These are phyloP conservation scores for Quercus wislizeni DNA, from an alignment of 306 rosid species.

Conservation along the genomic window DNA sequence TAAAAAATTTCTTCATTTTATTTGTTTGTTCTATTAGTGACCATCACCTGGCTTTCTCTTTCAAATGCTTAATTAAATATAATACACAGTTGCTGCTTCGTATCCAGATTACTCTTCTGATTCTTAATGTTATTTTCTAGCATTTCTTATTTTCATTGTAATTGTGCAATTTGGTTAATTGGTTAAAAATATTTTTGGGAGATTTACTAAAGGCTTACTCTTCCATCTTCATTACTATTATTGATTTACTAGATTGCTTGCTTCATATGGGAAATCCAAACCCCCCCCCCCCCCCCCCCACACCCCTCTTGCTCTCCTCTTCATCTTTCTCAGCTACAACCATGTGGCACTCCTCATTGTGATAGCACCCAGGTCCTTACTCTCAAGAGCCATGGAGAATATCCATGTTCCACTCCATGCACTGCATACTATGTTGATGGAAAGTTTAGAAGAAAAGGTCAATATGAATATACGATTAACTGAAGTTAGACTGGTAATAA, in stretches of 20 bases:
- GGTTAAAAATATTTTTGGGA: not conserved
- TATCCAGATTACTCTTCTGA: not conserved
- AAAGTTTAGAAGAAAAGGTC: not conserved
- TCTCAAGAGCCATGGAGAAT: not conserved
- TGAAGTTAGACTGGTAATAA: not conserved
- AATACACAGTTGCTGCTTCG: not conserved
- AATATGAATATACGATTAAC: not conserved
- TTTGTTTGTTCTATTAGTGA: not conserved
- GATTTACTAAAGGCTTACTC: not conserved
- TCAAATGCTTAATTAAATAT: not conserved
- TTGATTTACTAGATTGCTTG: not conserved
- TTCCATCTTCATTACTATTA: not conserved
- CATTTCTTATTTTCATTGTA: not conserved
- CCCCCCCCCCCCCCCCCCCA: too few relatives aligned
- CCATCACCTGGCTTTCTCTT: not conserved
- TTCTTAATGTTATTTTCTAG: not conserved
- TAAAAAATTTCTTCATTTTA: not conserved
- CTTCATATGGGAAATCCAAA: not conserved
- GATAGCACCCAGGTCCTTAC: not conserved
- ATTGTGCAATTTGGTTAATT: not conserved
- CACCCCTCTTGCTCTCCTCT: too few relatives aligned
- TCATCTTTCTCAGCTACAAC: too few relatives aligned
- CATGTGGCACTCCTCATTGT: too few relatives aligned
- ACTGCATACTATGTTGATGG: not conserved
- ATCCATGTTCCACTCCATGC: not conserved